These are phyloP conservation scores for Rugosomyces carneus DNA, from an alignment of 1,284 basidiomycete species.

Conservation along the genomic window DNA sequence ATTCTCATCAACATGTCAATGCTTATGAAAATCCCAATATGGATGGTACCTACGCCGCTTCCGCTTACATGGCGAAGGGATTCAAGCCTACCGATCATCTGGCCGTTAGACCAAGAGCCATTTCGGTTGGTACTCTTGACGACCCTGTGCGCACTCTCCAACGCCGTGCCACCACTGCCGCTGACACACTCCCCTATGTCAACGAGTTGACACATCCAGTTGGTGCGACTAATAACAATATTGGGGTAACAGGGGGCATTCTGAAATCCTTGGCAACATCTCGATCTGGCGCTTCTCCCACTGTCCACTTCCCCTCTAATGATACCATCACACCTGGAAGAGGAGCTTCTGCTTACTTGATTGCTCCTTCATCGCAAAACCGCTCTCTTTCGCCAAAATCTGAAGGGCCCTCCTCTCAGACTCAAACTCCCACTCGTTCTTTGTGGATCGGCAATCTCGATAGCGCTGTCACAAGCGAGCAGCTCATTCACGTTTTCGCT, in stretches of 20 bases:
- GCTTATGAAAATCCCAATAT: constrained; percentile 52
- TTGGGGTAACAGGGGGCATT: constrained; percentile 43
- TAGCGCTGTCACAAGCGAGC: constrained; percentile 87
- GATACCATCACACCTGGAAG: constrained; percentile 40
- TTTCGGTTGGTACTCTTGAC: constrained; percentile 88
- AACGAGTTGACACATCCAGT: constrained; percentile 44
- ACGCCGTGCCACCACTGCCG: constrained; percentile 51
- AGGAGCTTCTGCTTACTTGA: constrained; percentile 60
- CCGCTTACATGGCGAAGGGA: constrained; percentile 61
- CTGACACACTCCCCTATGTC: constrained; percentile 56
- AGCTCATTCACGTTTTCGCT: constrained; percentile 91
- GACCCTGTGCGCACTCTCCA: constrained; percentile 60
- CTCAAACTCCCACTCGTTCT: constrained; percentile 89
- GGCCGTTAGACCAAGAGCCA: constrained; percentile 74
- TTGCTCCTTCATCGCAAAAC: constrained; percentile 57
- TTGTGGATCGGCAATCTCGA: constrained; percentile 98
- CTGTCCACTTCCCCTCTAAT: constrained; percentile 65
- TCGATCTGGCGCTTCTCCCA: constrained; percentile 46
- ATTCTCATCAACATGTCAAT: constrained; percentile 47
- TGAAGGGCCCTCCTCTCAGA: constrained; percentile 60
- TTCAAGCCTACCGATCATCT: constrained; percentile 72
- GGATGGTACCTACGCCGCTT: constrained; percentile 45
- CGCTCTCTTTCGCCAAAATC: constrained; percentile 75
- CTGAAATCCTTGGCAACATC: constrained; percentile 44
- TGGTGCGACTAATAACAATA: constrained; percentile 34